These are phyloP conservation scores for Pythium biforme DNA, from an alignment of 352 stramenopile genomes.

Conservation along the genomic window DNA sequence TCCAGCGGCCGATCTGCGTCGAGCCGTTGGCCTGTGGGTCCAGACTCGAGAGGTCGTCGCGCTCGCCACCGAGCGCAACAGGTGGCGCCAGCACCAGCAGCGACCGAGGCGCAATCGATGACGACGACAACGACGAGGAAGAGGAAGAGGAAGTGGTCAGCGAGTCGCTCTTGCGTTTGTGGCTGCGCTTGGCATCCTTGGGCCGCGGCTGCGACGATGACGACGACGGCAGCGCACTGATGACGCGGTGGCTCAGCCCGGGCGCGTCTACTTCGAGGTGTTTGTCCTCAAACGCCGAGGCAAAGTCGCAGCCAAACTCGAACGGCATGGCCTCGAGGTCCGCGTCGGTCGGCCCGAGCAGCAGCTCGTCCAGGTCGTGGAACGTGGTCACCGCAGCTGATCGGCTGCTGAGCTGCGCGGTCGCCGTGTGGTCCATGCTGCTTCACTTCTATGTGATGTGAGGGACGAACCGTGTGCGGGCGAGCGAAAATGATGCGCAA, in stretches of 20 bases:
- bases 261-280: constrained; percentile 18
- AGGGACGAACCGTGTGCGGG: constrained; percentile 13
- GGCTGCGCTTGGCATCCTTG: constrained; percentile 23
- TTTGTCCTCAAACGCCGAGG: constrained; percentile 38
- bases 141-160: too few species aligned
- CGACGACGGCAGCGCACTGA: not conserved
- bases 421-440: not conserved
- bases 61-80: constrained; percentile 2
- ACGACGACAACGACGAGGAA: not conserved
- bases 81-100: constrained; percentile 5
- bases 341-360: constrained; percentile 28
- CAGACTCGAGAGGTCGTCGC: constrained; percentile 8
- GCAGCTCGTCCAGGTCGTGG: constrained; percentile 38
- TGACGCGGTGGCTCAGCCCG: not conserved
- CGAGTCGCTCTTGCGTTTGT: constrained; percentile 29
- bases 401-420: constrained; percentile 4
- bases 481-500: constrained; percentile 25
- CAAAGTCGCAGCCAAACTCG: constrained; percentile 44
- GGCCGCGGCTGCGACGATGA: not conserved
- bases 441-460: not conserved
- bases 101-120: not conserved
- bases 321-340: constrained; percentile 38
- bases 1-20: constrained; percentile 81
- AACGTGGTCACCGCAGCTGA: not conserved
- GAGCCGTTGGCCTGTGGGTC: constrained; percentile 10